Conservation (phyloP, 371 early-diverging fungal genomes). For the Mortierella sp. region DNA sequence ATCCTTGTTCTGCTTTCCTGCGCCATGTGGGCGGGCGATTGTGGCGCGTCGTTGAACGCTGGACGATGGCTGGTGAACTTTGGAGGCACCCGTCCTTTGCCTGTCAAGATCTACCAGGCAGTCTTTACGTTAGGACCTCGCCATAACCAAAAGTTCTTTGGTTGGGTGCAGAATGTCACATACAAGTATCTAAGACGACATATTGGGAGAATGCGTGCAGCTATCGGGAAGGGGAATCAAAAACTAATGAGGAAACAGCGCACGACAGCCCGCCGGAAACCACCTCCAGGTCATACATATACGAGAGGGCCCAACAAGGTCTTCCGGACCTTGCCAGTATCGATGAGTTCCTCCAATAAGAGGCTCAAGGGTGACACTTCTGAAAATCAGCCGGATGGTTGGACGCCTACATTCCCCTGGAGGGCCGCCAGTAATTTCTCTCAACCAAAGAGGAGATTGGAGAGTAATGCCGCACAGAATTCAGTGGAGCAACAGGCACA, state of each 20-base stretch:
- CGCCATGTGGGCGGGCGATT: constrained; percentile 46
- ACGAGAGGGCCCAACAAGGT: constrained; percentile 13
- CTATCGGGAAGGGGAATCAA: constrained; percentile 14
- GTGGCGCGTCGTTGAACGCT: constrained; percentile 26
- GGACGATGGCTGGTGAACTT: constrained; percentile 35
- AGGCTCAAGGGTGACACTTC: constrained; percentile 3
- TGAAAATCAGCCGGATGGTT: background rate
- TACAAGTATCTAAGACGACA: constrained; percentile 40
- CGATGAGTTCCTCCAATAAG: constrained; percentile 15
- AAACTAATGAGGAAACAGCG: constrained; percentile 18
- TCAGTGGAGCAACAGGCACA: too few relatives aligned
- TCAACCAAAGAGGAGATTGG: too few relatives aligned
- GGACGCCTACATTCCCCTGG: constrained; percentile 15
- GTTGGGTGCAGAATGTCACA: constrained; percentile 34
- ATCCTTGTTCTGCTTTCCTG: constrained; percentile 62
- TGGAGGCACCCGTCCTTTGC: constrained; percentile 40
- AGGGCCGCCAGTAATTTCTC: background rate
- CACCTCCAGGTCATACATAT: background rate
- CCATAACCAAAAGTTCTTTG: constrained; percentile 20
- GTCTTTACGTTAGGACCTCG: constrained; percentile 32
- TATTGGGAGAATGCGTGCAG: constrained; percentile 29
- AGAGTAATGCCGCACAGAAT: too few relatives aligned
- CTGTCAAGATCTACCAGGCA: constrained; percentile 27
- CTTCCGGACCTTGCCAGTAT: constrained; percentile 3
- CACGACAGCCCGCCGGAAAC: background rate